These are phyloP conservation scores for Nemophila menziesii DNA, from an alignment of 257 asterid species.

Conservation along the genomic window DNA sequence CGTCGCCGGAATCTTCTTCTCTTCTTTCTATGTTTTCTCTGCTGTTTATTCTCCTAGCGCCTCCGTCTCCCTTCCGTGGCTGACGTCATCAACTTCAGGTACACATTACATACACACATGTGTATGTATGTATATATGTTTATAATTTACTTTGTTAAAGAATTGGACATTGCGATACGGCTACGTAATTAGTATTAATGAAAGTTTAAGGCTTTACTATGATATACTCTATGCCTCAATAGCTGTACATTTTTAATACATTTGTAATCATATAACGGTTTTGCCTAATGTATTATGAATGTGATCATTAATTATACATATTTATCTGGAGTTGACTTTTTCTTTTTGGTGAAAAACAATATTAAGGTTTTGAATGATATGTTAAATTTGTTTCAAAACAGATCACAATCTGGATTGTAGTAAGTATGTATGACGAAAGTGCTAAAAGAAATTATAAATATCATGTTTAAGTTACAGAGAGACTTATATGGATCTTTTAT, in stretches of 20 bases:
- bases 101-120: not conserved
- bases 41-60: constrained; percentile 46
- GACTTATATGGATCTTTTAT: no score
- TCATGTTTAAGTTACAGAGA: no score
- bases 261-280: not conserved
- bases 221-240: not conserved
- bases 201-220: not conserved
- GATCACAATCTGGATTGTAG: no score
- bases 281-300: not conserved
- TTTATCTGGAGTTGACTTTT: no score
- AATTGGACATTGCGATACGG: not conserved
- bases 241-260: not conserved
- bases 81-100: not conserved
- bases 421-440: no score
- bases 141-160: not conserved
- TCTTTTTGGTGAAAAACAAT: no score
- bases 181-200: no score
- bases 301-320: no score
- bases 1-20: constrained; percentile 52
- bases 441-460: no score
- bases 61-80: not conserved
- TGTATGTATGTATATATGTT: not conserved
- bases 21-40: constrained; percentile 76
- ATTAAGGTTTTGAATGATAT: no score
- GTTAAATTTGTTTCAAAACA: no score